phyloP scores from a whole-genome alignment of 106 monocot genomes.

The Dendrobium catenatum region DNA sequence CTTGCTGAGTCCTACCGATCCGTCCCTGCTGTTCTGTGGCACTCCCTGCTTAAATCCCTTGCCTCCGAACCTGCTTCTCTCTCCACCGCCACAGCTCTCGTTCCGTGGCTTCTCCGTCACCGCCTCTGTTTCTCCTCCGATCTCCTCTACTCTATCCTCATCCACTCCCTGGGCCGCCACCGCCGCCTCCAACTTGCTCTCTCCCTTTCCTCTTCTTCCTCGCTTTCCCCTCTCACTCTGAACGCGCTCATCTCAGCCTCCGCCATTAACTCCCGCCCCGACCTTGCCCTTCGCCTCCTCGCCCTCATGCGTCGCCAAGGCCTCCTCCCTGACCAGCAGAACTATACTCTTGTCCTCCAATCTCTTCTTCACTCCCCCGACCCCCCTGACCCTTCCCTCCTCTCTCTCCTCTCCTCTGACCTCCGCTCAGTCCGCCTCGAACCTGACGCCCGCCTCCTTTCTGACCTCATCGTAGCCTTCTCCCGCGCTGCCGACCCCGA shows the following conservation, averaged over 20 bases:
- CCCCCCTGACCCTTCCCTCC: slow-evolving; percentile 47
- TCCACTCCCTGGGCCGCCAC: slow-evolving; percentile 62
- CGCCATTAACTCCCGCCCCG: slow-evolving; percentile 43
- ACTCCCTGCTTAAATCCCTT: slow-evolving; percentile 42
- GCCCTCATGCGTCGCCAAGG: slow-evolving; percentile 36
- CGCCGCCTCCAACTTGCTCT: slow-evolving; percentile 25
- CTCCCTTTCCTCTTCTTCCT: slow-evolving; percentile 15
- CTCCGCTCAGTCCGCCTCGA: slow-evolving; percentile 15
- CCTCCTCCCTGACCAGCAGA: slow-evolving; percentile 60
- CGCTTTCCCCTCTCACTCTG: slow-evolving; percentile 71
- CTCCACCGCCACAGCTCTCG: slow-evolving; percentile 42
- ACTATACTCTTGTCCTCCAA: slow-evolving; percentile 67
- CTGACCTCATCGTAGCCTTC: slow-evolving; percentile 66
- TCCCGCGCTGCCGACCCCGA: slow-evolving; percentile 56
- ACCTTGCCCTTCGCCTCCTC: slow-evolving; percentile 46
- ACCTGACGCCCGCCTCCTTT: slow-evolving; percentile 37
- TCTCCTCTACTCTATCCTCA: slow-evolving; percentile 77
- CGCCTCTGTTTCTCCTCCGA: slow-evolving; percentile 76
- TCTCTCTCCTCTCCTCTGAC: slow-evolving; percentile 30
- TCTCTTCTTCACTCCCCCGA: slow-evolving; percentile 48
- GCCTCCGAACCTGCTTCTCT: slow-evolving; percentile 36
- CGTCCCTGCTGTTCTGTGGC: slow-evolving; percentile 53
- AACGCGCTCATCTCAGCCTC: slow-evolving; percentile 79
- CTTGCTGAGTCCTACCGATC: slow-evolving; percentile 43
- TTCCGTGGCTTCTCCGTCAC: slow-evolving; percentile 62